Evolutionary conservation across 345 rosid genomes (phyloP), one percentile per base, ranked within the genome.

Genomic region (Citrus glauca): DNA sequence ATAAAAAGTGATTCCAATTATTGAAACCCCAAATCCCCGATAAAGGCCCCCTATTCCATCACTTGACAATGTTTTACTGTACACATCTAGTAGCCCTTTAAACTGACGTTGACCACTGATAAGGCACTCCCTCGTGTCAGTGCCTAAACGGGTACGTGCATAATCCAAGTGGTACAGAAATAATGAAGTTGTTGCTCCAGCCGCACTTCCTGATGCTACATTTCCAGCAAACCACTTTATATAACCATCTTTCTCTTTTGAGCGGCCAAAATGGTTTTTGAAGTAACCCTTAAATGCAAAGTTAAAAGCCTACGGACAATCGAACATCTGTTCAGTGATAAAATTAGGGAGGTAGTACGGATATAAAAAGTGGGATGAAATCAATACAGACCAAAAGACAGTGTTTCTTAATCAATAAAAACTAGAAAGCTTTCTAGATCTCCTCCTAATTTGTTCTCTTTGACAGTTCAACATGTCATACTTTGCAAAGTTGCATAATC

Each of bases 211-310:
- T 4, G 98, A 92, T 74, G 98, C 98, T 45, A 94, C 81, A 32
- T 96, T 96, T 33, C 97, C 95, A 53, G 90, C 86, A 86, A 96
- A 94, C 93, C 97, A 88, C 82, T 88, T 94, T 32, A 86, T 7
- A 79, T 92, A 92, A 81, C 98, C 98, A 78, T 94, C 97, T 81
- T 77, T 91, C 91, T 96, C 98, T 81, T 90, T 92, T 10, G 98
- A 92, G 79, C 82, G 57, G 40, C 98, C 98, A 48, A 92, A 88
- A 79, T 83, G 72, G 88, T 82, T 85, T 87, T 89, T 94, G 90
- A 87, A 94, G 90, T 94, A 94, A 86, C 97, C 98, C 87, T 92
- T 96, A 80, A 91, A 92, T 72, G 99, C 99, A 82, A 96, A 92
- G 90, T 94, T 94, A 91, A 91, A 94, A 81, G 98, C 99, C 99